A percentile compares a stretch with the other conserved stretches of the same genome.
phyloP scores from a whole-genome alignment of 2,329 filamentous ascomycete species.

The Neofusicoccum parvum region DNA sequence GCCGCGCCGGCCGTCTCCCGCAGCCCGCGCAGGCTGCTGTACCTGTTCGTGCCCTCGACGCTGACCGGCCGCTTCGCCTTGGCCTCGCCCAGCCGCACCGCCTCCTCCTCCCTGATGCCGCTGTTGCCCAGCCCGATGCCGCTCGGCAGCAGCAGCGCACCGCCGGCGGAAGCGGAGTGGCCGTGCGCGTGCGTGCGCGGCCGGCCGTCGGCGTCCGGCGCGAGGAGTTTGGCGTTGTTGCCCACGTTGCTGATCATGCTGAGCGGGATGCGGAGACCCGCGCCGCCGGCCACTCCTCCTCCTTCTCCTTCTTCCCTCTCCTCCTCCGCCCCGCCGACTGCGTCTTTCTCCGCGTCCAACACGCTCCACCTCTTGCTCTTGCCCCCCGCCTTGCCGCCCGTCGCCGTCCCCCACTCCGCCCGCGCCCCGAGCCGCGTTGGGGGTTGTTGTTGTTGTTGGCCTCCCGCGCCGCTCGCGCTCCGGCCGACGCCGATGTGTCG shows the following conservation, averaged over 20 bases:
- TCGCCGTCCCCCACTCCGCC: background rate
- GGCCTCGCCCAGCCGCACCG: background rate
- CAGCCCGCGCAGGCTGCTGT: constrained; percentile 3
- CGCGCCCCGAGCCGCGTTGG: too few relatives aligned
- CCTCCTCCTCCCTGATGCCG: background rate
- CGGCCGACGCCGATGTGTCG: background rate
- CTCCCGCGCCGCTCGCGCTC: background rate
- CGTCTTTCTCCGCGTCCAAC: background rate
- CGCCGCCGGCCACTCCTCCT: background rate
- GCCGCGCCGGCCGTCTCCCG: background rate
- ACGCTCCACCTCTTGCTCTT: background rate
- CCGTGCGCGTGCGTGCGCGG: too few relatives aligned
- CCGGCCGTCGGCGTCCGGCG: background rate
- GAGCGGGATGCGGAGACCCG: constrained; percentile 1
- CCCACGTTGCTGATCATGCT: constrained; percentile 4
- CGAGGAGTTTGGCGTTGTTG: background rate
- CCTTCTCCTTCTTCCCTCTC: background rate
- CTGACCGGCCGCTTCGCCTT: constrained; percentile 11
- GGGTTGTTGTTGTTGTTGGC: too few relatives aligned
- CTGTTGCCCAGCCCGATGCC: constrained; percentile 2
- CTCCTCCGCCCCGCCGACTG: too few relatives aligned
- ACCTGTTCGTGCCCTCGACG: constrained; percentile 8
- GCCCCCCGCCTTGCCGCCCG: background rate
- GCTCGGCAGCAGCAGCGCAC: background rate
- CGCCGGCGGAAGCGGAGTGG: too few relatives aligned